These are phyloP conservation scores for Fusarium solani-melongenae DNA, from an alignment of 2,329 filamentous ascomycete species.

Conservation along the genomic window DNA sequence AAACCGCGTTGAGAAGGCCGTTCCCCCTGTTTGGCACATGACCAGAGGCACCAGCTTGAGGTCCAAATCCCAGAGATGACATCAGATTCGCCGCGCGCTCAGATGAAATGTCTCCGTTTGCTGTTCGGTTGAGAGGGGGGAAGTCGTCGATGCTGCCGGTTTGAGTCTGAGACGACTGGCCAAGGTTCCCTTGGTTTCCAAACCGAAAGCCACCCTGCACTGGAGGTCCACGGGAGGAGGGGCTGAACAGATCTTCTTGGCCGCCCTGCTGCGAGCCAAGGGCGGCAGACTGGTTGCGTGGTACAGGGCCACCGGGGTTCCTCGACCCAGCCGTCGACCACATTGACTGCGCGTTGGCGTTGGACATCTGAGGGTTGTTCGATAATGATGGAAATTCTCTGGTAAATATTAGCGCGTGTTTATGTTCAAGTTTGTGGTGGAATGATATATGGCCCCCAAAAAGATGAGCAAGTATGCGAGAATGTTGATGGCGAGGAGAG, in stretches of 20 bases:
- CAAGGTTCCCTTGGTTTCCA: slow-evolving; percentile 57
- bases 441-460: background rate
- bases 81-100: slow-evolving; percentile 65
- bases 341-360: slow-evolving; percentile 61
- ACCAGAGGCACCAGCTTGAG: slow-evolving; percentile 54
- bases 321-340: slow-evolving; percentile 65
- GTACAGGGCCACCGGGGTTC: slow-evolving; percentile 60
- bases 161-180: slow-evolving; percentile 60
- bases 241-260: slow-evolving; percentile 60
- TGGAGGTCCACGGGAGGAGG: slow-evolving; percentile 52
- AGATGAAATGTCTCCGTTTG: slow-evolving; percentile 67
- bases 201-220: slow-evolving; percentile 66
- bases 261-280: slow-evolving; percentile 62
- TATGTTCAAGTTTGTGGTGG: background rate
- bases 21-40: slow-evolving; percentile 63
- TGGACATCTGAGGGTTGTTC: slow-evolving; percentile 67
- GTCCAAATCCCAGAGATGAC: slow-evolving; percentile 65
- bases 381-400: slow-evolving; percentile 76
- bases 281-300: slow-evolving; percentile 63
- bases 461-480: background rate
- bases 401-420: slow-evolving; percentile 14
- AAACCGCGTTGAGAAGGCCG: slow-evolving; percentile 72
- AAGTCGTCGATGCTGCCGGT: slow-evolving; percentile 68
- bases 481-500: background rate
- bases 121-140: slow-evolving; percentile 68